Evolutionary conservation across 495 filamentous ascomycete genomes (phyloP), one percentile per base, ranked within the genome.

Genomic region (Penicillium steckii): DNA sequence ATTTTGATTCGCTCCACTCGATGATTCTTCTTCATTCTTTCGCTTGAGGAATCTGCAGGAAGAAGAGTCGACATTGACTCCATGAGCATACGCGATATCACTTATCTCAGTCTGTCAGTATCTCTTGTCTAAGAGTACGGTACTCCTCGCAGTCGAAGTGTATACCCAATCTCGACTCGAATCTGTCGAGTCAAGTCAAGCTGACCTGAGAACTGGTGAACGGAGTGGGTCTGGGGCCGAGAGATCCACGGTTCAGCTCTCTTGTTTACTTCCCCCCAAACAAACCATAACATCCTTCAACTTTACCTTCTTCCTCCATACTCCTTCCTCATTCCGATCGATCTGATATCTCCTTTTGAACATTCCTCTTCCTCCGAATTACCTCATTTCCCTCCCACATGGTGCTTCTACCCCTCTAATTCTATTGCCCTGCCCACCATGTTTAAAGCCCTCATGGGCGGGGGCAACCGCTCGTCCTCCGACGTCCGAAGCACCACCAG

Each of bases 391-490:
- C 41, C 37, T 40, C 26, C 27, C 69, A 65, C 63, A 71, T 74
- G 71, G 59, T 67, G 52, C 46, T 43, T 56, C 58, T 57, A 63
- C 35, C 52, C 51, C n/a, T 55, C 45, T 53, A 65, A 53, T 66
- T 51, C 18, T 15, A 60, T 60, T 66, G 69, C 67, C 68, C 65
- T 66, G 69, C 67, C 68, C 65, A 69, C 55, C 61, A 74, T 77
- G 74, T 72, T 74, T 52, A 75, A 72, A 56, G 72, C 68, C 62
- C 67, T 77, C 15, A 65, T 74, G 65, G 67, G 71, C 64, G 71
- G 73, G 68, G 64, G 64, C 33, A 37, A 37, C 63, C 64, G 68
- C 50, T 70, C 70, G 44, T 66, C 61, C 47, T 68, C 71, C 42
- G 69, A 73, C 55, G 55, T 47, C 48, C 72, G 67, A 63, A 70